Percentiles rank a stretch among this genome's conserved stretches.
These are phyloP conservation scores for Xylaria arbuscula DNA, from an alignment of 2,329 filamentous ascomycete genomes.

Conservation along the genomic window DNA sequence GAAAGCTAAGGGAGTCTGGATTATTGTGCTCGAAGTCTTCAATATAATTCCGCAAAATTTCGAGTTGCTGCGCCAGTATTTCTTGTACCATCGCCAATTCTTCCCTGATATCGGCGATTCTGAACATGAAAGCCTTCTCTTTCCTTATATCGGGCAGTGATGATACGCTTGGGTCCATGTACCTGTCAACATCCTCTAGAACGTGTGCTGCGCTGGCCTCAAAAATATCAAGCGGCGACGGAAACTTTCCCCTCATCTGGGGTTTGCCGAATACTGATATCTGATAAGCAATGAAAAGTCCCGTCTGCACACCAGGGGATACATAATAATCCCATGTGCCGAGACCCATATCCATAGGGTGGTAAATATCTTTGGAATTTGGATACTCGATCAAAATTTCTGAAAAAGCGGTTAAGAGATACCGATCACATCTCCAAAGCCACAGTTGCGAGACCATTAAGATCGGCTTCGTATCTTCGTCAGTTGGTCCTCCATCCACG, in stretches of 20 bases:
- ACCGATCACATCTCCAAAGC: slow-evolving; percentile 17
- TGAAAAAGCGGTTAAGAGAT: slow-evolving; percentile 20
- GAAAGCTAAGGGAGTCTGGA: background rate
- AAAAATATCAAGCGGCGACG: slow-evolving; percentile 27
- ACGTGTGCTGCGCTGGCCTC: slow-evolving; percentile 2
- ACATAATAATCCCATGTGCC: too few relatives aligned
- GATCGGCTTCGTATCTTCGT: slow-evolving; percentile 3
- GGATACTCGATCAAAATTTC: background rate
- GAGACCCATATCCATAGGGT: background rate
- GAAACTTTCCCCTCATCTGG: background rate
- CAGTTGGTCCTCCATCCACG: background rate
- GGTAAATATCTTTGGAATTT: too few relatives aligned
- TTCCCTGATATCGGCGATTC: slow-evolving; percentile 30
- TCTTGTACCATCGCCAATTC: slow-evolving; percentile 32
- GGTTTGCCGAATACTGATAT: slow-evolving; percentile 7
- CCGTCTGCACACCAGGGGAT: slow-evolving; percentile 7
- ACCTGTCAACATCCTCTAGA: slow-evolving; percentile 2
- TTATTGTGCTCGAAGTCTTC: slow-evolving; percentile 5
- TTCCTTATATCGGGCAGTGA: slow-evolving; percentile 11
- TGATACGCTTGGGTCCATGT: background rate
- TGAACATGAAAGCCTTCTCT: slow-evolving; percentile 24
- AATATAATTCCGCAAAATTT: slow-evolving; percentile 16
- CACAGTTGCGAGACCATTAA: slow-evolving; percentile 24
- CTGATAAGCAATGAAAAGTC: background rate
- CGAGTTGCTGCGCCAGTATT: slow-evolving; percentile 23